Conservation (phyloP, 2,329 filamentous ascomycete species). For the Ophiobolus disseminans region DNA sequence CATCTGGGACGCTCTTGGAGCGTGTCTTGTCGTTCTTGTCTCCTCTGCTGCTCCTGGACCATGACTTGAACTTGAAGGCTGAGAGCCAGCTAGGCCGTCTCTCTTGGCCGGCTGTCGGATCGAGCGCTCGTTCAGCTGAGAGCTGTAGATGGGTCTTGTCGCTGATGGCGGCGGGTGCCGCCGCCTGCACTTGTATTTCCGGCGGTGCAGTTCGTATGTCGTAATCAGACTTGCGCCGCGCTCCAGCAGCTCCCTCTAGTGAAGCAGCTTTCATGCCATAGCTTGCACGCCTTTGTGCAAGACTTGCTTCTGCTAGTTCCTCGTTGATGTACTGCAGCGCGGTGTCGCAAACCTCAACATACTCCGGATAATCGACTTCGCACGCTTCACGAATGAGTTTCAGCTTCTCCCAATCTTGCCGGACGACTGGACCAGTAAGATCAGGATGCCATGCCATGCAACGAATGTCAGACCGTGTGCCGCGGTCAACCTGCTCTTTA, state of each 20-base stretch:
- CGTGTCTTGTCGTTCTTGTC: conserved; percentile 29
- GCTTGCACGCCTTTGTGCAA: conserved; percentile 25
- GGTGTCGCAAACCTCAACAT: conserved; percentile 50
- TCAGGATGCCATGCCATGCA: conserved; percentile 59
- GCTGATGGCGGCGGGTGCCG: background rate
- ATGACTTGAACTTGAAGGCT: conserved; percentile 39
- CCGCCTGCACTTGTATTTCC: background rate
- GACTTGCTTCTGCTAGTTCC: conserved; percentile 37
- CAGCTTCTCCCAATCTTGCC: conserved; percentile 52
- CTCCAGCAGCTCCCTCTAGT: conserved; percentile 12
- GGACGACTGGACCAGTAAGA: conserved; percentile 40
- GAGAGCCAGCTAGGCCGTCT: conserved; percentile 41
- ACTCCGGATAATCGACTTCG: conserved; percentile 53
- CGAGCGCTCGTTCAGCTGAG: conserved; percentile 26
- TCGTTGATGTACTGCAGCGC: conserved; percentile 54
- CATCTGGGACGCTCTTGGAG: conserved; percentile 28
- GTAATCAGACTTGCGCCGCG: conserved; percentile 33
- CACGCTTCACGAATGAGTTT: conserved; percentile 54
- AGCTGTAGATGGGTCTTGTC: conserved; percentile 33
- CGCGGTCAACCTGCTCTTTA: conserved; percentile 54
- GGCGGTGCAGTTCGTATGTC: conserved; percentile 20
- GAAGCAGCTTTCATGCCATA: conserved; percentile 19
- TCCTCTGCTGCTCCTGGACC: conserved; percentile 32
- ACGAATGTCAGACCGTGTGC: conserved; percentile 54
- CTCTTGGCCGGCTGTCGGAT: conserved; percentile 28